phyloP scores from a whole-genome alignment of 179 eudicot species.

The Beta macrorhiza region DNA sequence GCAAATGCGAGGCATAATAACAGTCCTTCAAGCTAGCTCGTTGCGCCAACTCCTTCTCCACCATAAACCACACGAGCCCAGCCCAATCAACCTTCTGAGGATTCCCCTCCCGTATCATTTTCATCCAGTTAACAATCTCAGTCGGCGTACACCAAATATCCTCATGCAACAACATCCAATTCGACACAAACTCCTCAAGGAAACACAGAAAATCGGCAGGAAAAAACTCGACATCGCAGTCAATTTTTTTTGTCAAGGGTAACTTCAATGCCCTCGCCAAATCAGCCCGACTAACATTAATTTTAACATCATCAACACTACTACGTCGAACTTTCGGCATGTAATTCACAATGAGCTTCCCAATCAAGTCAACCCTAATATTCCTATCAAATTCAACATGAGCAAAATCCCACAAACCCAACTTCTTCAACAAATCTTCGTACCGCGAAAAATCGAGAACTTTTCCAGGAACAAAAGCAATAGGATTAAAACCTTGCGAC shows the following conservation, averaged over 20 bases:
- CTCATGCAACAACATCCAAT: conserved; percentile 77
- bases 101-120: conserved; percentile 57
- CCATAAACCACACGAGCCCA: conserved; percentile 79
- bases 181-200: conserved; percentile 62
- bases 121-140: conserved; percentile 58
- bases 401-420: conserved; percentile 82
- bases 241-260: conserved; percentile 37
- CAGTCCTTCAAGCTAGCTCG: conserved; percentile 52
- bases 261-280: conserved; percentile 66
- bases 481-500: conserved; percentile 39
- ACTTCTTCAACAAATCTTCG: conserved; percentile 47
- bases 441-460: conserved; percentile 42
- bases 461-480: conserved; percentile 61
- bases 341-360: conserved; percentile 52
- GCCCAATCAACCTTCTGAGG: conserved; percentile 85
- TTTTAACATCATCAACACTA: conserved; percentile 42
- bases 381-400: conserved; percentile 52
- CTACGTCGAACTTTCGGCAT: conserved; percentile 30
- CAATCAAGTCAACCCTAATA: conserved; percentile 56
- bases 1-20: conserved; percentile 87
- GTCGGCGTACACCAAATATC: conserved; percentile 64
- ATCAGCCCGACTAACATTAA: conserved; percentile 52
- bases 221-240: conserved; percentile 36
- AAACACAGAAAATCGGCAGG: conserved; percentile 51
- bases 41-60: conserved; percentile 73